phyloP scores from a whole-genome alignment of 169 alveolate genomes.

The Theileria luwenshuni region DNA sequence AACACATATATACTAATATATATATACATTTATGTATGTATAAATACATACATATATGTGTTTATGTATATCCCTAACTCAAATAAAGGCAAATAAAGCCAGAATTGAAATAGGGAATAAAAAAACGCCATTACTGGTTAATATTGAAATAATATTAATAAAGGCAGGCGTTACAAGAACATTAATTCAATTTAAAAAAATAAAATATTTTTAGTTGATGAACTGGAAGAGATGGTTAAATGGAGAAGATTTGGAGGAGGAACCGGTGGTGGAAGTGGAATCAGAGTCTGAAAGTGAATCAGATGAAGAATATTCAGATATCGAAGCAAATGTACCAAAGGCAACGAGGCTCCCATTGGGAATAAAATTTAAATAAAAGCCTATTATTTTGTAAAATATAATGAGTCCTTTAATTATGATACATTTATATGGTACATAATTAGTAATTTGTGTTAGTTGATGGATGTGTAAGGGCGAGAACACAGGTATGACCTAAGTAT shows the following conservation, averaged over 20 bases:
- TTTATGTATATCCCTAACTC: too few relatives aligned
- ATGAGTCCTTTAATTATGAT: too few relatives aligned
- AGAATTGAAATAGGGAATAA: slow-evolving; percentile 7
- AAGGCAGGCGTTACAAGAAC: slow-evolving; percentile 38
- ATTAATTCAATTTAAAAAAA: too few relatives aligned
- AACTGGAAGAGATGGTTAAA: slow-evolving; percentile 64
- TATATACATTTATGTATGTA: too few relatives aligned
- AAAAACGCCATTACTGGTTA: slow-evolving; percentile 24
- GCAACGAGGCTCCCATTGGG: slow-evolving; percentile 51
- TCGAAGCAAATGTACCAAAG: slow-evolving; percentile 69
- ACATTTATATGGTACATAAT: too few relatives aligned
- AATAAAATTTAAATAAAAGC: slow-evolving; percentile 17
- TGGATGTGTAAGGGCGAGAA: too few relatives aligned
- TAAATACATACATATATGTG: too few relatives aligned
- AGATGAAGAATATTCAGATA: slow-evolving; percentile 63
- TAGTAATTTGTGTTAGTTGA: too few relatives aligned
- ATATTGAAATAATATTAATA: slow-evolving; percentile 7
- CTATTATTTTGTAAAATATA: not conserved
- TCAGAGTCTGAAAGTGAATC: slow-evolving; percentile 34
- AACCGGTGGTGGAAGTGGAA: slow-evolving; percentile 20
- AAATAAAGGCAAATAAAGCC: too few relatives aligned
- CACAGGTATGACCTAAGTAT: too few relatives aligned
- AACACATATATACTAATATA: too few relatives aligned
- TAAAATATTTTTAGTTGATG: slow-evolving; percentile 34
- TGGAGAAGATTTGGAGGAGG: slow-evolving; percentile 46